Evolutionary conservation across 805 yeast genomes (phyloP).

Genomic region (Saccharomyces paradoxus): DNA sequence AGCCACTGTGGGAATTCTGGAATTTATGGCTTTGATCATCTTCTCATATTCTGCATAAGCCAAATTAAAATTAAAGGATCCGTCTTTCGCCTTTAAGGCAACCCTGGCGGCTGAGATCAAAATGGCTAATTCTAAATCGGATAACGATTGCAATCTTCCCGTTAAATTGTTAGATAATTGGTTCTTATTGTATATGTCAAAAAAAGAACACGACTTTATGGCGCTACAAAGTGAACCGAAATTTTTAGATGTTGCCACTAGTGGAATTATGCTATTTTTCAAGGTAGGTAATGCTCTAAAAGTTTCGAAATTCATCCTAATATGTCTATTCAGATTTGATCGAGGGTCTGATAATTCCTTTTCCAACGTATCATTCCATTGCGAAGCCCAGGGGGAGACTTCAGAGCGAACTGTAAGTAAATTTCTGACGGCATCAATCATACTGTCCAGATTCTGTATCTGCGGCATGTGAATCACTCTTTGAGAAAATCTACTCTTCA

Average conservation of each 20-base stretch:
- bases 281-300: conserved; percentile 49
- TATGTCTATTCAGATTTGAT: conserved; percentile 30
- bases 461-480: conserved; percentile 55
- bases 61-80: conserved; percentile 63
- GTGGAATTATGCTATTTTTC: conserved; percentile 36
- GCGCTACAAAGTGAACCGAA: conserved; percentile 24
- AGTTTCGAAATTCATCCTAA: conserved; percentile 47
- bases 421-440: conserved; percentile 40
- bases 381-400: conserved; percentile 21
- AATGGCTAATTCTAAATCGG: conserved; percentile 65
- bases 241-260: conserved; percentile 31
- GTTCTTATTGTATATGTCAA: conserved; percentile 25
- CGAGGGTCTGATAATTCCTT: conserved; percentile 21
- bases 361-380: conserved; percentile 41
- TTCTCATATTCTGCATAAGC: conserved; percentile 67
- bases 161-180: conserved; percentile 21
- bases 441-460: conserved; percentile 40
- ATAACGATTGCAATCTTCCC: conserved; percentile 35
- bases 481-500: conserved; percentile 81
- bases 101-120: conserved; percentile 71
- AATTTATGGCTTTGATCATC: conserved; percentile 40
- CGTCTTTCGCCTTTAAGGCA: conserved; percentile 47
- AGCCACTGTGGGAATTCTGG: conserved; percentile 31
- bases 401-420: conserved; percentile 27
- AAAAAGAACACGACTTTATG: conserved; percentile 7